A percentile compares a stretch with the other conserved stretches of the same genome.
phyloP scores from a whole-genome alignment of 2,329 filamentous ascomycete species.

The Alternaria longipes region DNA sequence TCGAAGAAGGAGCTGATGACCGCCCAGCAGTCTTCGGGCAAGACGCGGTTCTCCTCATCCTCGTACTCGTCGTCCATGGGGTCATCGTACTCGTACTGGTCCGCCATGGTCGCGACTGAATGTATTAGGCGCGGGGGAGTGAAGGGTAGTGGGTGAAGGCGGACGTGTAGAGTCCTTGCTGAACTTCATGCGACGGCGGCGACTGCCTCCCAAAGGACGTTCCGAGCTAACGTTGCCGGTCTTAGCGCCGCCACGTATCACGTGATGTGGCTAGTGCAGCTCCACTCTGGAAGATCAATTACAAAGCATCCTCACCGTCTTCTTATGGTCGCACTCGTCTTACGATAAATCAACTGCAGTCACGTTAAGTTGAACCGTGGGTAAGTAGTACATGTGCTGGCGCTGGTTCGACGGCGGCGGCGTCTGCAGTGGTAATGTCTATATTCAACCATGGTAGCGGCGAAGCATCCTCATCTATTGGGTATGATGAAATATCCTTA shows the following conservation, averaged over 20 bases:
- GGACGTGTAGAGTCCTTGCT: conserved; percentile 31
- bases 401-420: background rate
- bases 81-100: conserved; percentile 30
- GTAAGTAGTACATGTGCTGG: background rate
- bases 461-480: background rate
- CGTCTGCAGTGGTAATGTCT: background rate
- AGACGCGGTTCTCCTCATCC: conserved; percentile 74
- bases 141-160: conserved; percentile 17
- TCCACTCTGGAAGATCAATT: background rate
- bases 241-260: conserved; percentile 3
- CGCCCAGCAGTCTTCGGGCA: conserved; percentile 97
- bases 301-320: background rate
- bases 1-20: conserved; percentile 98
- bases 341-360: background rate
- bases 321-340: background rate
- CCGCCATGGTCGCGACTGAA: conserved; percentile 57
- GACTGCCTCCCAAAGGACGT: conserved; percentile 35
- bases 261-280: background rate
- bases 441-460: background rate
- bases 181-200: conserved; percentile 33
- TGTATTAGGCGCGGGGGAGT: conserved; percentile 9
- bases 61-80: conserved; percentile 62
- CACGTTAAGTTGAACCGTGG: background rate
- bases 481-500: background rate
- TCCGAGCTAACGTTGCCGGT: conserved; percentile 8